phyloP scores from a whole-genome alignment of 2,329 filamentous ascomycete species.

The Periconia macrospinosa region DNA sequence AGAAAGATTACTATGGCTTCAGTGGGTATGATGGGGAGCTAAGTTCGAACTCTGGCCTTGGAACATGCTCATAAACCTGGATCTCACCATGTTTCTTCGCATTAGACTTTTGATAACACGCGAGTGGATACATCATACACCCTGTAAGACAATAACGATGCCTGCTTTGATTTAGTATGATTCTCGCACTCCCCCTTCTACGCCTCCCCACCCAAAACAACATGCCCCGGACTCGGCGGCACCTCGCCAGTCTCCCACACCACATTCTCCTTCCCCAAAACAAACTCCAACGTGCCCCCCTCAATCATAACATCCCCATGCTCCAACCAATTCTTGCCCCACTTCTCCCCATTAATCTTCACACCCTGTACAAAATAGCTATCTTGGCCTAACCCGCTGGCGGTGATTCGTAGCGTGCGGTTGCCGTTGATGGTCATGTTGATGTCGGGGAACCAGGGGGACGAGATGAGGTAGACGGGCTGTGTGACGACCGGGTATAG shows the following conservation, averaged over 20 bases:
- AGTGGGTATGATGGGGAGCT: no score
- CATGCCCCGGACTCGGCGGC: conserved; percentile 54
- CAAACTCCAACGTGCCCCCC: conserved; percentile 54
- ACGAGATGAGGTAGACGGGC: conserved; percentile 64
- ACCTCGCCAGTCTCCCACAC: conserved; percentile 55
- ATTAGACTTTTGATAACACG: no score
- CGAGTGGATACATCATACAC: no score
- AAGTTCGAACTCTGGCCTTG: no score
- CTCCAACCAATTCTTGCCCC: conserved; percentile 65
- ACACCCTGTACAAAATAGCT: conserved; percentile 65
- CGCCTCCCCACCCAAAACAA: conserved; percentile 2
- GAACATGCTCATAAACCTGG: no score
- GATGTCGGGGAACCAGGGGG: conserved; percentile 50
- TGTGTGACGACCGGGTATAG: conserved; percentile 62
- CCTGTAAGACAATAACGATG: no score
- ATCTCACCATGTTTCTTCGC: no score
- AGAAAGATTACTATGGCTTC: no score
- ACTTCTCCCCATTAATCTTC: conserved; percentile 63
- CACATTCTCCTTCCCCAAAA: conserved; percentile 44
- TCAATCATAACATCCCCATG: conserved; percentile 62
- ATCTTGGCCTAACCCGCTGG: conserved; percentile 52
- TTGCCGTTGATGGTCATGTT: conserved; percentile 59
- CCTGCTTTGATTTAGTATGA: no score
- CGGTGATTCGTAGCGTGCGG: conserved; percentile 56
- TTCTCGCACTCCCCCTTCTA: no score